These are phyloP conservation scores for Puccinia horiana DNA, from an alignment of 1,284 basidiomycete species.

Conservation along the genomic window DNA sequence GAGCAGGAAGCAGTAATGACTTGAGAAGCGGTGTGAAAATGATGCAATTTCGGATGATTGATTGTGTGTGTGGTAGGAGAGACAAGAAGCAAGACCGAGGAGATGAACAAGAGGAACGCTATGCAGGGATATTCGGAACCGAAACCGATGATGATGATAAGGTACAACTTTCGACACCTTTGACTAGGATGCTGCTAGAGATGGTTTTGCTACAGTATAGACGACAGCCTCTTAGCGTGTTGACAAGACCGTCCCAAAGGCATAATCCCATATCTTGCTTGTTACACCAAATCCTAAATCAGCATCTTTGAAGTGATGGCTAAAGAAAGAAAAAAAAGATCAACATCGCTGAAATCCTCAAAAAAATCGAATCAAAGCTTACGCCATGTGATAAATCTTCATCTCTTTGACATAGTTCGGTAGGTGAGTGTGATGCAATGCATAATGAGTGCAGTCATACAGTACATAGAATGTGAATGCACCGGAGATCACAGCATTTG, in stretches of 20 bases:
- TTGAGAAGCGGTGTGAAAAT: too few species aligned
- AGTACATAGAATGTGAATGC: slow-evolving; percentile 75
- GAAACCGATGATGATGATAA: too few species aligned
- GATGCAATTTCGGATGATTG: too few species aligned
- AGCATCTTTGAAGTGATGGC: slow-evolving; percentile 65
- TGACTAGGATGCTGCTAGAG: too few species aligned
- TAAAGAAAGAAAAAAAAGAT: neutral
- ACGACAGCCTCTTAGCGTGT: neutral
- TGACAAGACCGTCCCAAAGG: slow-evolving; percentile 73
- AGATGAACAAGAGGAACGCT: too few species aligned
- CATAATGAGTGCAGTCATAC: slow-evolving; percentile 59
- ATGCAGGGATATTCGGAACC: too few species aligned
- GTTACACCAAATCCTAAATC: slow-evolving; percentile 97
- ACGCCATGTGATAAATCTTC: slow-evolving; percentile 94
- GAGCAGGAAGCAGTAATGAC: too few species aligned
- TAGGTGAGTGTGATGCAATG: slow-evolving; percentile 62
- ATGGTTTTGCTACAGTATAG: too few species aligned
- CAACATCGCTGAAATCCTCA: neutral
- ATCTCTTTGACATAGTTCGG: slow-evolving; percentile 83
- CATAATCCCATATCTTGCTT: slow-evolving; percentile 90
- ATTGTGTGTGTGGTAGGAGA: too few species aligned
- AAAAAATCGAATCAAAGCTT: slow-evolving; percentile 7
- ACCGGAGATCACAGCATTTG: slow-evolving; percentile 91
- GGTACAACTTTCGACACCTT: too few species aligned
- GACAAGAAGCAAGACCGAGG: too few species aligned